Conservation (phyloP, 1,139 yeast genomes). For the Blastobotrys apis region DNA sequence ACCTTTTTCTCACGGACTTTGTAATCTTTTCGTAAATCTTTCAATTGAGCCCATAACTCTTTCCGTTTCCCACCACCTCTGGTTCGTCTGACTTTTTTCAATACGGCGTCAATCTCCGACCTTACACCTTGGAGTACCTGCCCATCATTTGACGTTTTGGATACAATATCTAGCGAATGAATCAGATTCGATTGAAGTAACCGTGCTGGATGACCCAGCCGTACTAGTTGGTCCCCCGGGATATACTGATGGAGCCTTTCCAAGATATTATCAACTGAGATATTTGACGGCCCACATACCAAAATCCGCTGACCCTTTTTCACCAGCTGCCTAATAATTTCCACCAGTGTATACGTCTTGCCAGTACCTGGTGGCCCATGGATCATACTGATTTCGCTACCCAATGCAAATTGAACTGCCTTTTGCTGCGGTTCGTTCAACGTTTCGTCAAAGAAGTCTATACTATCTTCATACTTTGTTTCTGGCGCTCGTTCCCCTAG, state of each 20-base stretch:
- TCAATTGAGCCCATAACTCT: constrained; percentile 65
- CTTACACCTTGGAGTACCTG: constrained; percentile 64
- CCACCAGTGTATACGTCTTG: constrained; percentile 83
- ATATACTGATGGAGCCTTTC: constrained; percentile 61
- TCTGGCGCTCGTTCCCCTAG: constrained; percentile 10
- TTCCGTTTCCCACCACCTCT: constrained; percentile 61
- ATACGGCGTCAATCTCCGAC: constrained; percentile 60
- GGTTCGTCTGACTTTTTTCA: constrained; percentile 58
- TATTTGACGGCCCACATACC: constrained; percentile 94
- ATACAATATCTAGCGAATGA: constrained; percentile 73
- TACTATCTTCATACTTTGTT: constrained; percentile 16
- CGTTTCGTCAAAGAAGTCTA: constrained; percentile 45
- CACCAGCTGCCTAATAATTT: constrained; percentile 70
- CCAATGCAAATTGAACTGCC: constrained; percentile 51
- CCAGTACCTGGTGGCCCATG: constrained; percentile 86
- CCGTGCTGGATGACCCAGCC: constrained; percentile 94
- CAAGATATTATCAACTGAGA: constrained; percentile 88
- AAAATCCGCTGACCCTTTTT: constrained; percentile 61
- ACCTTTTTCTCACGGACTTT: constrained; percentile 62
- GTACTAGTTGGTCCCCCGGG: constrained; percentile 53
- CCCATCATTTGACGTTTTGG: constrained; percentile 59
- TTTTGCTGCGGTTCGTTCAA: constrained; percentile 72
- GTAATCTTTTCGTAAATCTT: constrained; percentile 64
- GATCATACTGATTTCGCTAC: constrained; percentile 50
- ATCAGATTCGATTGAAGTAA: constrained; percentile 56